Conservation (phyloP, 495 filamentous ascomycete genomes). For the Aspergillus steynii region DNA sequence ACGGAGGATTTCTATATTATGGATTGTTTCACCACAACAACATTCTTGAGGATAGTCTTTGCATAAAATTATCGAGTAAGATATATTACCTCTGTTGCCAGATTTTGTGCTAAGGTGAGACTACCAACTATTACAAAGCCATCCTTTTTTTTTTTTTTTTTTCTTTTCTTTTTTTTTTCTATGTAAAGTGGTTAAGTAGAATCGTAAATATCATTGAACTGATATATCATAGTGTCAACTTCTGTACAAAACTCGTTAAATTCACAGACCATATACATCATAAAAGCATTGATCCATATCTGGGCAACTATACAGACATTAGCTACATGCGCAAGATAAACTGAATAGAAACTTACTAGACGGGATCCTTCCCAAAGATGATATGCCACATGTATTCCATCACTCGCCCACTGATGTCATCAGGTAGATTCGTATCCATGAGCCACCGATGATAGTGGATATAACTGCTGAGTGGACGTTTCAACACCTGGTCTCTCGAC, state of each 20-base stretch:
- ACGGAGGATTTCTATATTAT: no score
- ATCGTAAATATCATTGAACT: no score
- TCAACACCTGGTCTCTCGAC: slow-evolving; percentile 48
- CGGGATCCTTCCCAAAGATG: slow-evolving; percentile 49
- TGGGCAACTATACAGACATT: slow-evolving; percentile 29
- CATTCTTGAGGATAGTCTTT: no score
- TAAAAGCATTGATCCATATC: slow-evolving; percentile 30
- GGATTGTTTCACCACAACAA: no score
- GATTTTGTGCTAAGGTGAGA: no score
- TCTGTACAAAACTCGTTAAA: background rate
- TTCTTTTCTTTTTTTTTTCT: background rate
- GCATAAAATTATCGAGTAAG: background rate
- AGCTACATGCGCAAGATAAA: slow-evolving; percentile 4
- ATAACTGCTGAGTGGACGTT: slow-evolving; percentile 54
- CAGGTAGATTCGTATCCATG: slow-evolving; percentile 55
- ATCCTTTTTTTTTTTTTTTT: background rate
- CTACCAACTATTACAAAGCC: no score
- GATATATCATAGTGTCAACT: background rate
- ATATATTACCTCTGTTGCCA: background rate
- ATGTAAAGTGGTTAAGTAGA: no score
- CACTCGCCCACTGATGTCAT: slow-evolving; percentile 60
- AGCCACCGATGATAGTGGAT: slow-evolving; percentile 59
- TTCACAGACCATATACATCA: slow-evolving; percentile 30
- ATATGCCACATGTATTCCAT: slow-evolving; percentile 78
- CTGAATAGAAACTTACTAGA: slow-evolving; percentile 31